Base-by-base conservation (phyloP, 1,139 yeast genomes). In the Saccharomyces pastorianus region DNA sequence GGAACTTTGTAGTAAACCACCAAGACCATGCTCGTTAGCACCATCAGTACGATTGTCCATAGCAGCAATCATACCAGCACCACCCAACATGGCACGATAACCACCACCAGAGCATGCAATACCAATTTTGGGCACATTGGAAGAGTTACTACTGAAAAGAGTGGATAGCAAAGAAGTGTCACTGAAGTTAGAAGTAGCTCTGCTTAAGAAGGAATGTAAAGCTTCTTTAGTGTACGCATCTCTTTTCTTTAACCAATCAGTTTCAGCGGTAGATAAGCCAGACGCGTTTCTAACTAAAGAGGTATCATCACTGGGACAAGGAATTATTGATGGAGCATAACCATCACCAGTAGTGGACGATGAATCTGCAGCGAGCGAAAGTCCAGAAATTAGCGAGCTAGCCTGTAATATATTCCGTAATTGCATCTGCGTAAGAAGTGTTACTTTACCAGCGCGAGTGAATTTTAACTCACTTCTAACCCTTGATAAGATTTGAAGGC, bases 51-150 rank as follows among this genome's bases (percentile, higher is more conserved):
- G 76, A 61, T 80, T 79, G 67, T 89, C 97, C 53, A 88, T 70
- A 1, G 91, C 96, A 8, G 90, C 74, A 46, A 88, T 70, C 67
- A 84, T 83, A 32, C 96, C 96, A 1, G 95, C 96, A 9, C 96
- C 96, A 55, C 76, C 73, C 48, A 89, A 72, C 96, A 88, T 87
- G 47, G 96, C 95, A 55, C 96, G 78, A 71, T 87, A 89, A 2
- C 96, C 95, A 64, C 97, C 97, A 38, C 97, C 96, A 3, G 91
- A 82, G 66, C 88, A 85, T 1, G 95, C 89, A 17, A 88, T 66
- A 4, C 85, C 96, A 52, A 88, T 75, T 52, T 58, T 63, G 26
- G 68, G 68, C 8, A 58, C 54, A 42, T 57, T 51, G 38, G 11
- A 52, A 26, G 48, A 42, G 28, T 49, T 31, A 29, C 46, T 42